A percentile compares a stretch with the other conserved stretches of the same genome.
These are phyloP conservation scores for Micromonas commoda DNA, from an alignment of 139 green algal species.

Conservation along the genomic window DNA sequence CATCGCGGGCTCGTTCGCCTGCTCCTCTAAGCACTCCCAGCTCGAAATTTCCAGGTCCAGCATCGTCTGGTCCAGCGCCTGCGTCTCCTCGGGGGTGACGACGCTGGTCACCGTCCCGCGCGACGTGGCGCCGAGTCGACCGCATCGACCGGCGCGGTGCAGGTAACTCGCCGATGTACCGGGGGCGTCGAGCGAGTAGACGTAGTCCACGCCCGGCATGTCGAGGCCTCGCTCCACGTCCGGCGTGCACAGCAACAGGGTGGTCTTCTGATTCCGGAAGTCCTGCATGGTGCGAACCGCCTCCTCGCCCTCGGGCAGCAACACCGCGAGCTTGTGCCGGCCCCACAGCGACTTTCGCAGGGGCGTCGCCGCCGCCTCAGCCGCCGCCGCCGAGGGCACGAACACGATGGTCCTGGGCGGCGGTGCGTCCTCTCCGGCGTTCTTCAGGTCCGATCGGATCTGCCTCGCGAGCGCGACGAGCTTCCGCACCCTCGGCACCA, in stretches of 20 bases:
- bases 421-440: constrained; percentile 11
- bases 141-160: constrained; percentile 17
- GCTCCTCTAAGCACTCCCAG: background rate
- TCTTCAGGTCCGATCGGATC: constrained; percentile 1
- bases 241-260: constrained; percentile 5
- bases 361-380: background rate
- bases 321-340: constrained; percentile 8
- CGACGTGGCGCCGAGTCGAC: background rate
- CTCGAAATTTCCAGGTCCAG: background rate
- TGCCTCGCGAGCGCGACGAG: constrained; percentile 16
- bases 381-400: background rate
- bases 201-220: background rate
- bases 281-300: constrained; percentile 11
- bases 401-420: constrained; percentile 19
- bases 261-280: constrained; percentile 13
- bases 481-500: background rate
- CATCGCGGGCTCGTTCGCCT: background rate
- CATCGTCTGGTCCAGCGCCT: background rate
- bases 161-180: background rate
- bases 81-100: background rate
- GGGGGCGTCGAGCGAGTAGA: constrained; percentile 3
- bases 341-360: constrained; percentile 21
- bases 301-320: constrained; percentile 14
- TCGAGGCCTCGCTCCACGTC: constrained; percentile 3
- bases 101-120: constrained; percentile 4